phyloP scores from a whole-genome alignment of 2,329 filamentous ascomycete species.

The Botrytis squamosa region DNA sequence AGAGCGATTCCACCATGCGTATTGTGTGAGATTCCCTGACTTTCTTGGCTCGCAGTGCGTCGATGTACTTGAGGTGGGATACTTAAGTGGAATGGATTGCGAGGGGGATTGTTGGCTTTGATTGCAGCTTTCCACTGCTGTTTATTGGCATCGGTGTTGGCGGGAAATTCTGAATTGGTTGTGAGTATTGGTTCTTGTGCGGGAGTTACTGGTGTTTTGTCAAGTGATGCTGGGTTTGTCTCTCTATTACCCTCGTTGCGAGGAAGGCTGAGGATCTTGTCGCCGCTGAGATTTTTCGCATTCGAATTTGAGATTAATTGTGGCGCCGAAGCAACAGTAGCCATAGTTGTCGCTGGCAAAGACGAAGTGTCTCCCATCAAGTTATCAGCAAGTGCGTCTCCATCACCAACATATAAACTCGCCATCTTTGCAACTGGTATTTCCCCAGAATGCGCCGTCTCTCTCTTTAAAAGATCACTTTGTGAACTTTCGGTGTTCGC shows the following conservation, averaged over 20 bases:
- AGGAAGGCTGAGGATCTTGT: background rate
- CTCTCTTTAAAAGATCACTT: background rate
- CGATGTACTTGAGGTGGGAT: slow-evolving; percentile 2
- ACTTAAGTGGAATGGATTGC: background rate
- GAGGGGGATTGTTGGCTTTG: background rate
- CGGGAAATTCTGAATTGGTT: background rate
- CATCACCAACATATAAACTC: background rate
- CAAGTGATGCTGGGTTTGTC: background rate
- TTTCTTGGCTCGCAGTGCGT: background rate
- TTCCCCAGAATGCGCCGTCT: background rate
- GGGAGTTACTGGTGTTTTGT: background rate
- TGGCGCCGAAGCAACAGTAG: background rate
- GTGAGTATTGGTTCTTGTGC: background rate
- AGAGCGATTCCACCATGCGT: background rate
- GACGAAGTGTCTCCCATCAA: background rate
- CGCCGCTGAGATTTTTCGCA: background rate
- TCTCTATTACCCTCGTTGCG: background rate
- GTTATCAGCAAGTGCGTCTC: background rate
- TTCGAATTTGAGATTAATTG: background rate
- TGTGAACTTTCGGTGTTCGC: too few species aligned
- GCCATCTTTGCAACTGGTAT: background rate
- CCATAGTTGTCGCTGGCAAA: background rate
- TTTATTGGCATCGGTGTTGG: slow-evolving; percentile 1
- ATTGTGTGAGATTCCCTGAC: background rate
- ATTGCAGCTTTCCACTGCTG: background rate